Evolutionary conservation across 176 grass and related monocot genomes (phyloP).

Genomic region (Cenchrus americanus): DNA sequence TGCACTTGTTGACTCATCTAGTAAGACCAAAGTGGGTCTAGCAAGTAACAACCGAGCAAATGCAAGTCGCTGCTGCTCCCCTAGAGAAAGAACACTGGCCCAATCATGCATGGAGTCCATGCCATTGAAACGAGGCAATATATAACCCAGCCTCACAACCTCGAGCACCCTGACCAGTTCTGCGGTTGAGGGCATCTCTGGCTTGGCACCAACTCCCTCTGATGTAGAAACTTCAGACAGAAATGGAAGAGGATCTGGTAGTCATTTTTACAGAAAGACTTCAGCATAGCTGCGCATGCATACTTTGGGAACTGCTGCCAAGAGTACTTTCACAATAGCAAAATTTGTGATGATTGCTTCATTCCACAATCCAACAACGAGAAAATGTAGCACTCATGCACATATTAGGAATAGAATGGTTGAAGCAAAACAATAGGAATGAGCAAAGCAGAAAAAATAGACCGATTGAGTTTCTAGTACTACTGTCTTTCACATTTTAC

Average conservation of each 20-base stretch:
- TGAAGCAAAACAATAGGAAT: not conserved
- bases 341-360: not conserved
- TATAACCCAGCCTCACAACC: conserved; percentile 71
- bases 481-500: not conserved
- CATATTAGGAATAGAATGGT: not conserved
- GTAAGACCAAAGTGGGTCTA: conserved; percentile 76
- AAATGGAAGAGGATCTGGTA: conserved; percentile 69
- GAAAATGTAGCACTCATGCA: not conserved
- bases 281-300: conserved; percentile 24
- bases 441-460: not conserved
- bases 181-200: conserved; percentile 66
- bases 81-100: conserved; percentile 98
- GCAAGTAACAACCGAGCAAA: conserved; percentile 85
- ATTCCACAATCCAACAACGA: not conserved
- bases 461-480: not conserved
- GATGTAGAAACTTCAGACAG: conserved; percentile 63
- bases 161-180: conserved; percentile 80
- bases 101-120: conserved; percentile 90
- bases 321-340: not conserved
- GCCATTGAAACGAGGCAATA: conserved; percentile 91
- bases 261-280: conserved; percentile 23
- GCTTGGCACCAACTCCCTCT: conserved; percentile 40
- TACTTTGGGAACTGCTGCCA: not conserved
- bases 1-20: conserved; percentile 95
- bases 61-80: conserved; percentile 96